Base-by-base conservation (phyloP, 2,329 filamentous ascomycete genomes). In the Emergomyces pasteurianus region DNA sequence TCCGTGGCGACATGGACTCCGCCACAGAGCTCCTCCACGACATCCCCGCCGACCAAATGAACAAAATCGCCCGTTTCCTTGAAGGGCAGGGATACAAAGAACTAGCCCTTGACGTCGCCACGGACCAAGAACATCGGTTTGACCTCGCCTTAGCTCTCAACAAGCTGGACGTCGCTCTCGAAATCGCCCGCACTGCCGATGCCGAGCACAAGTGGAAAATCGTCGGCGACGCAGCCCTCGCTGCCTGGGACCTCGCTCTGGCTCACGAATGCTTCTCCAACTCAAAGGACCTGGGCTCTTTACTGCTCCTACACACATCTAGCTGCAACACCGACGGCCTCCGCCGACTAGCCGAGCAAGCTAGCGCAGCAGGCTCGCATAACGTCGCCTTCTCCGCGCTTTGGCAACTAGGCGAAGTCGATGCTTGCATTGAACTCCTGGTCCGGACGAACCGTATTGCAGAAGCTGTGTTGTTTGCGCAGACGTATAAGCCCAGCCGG, bases 121-220 rank as follows among this genome's bases (percentile, higher is more conserved):
- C 92, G 0, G 94, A 99, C 69, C 82, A 89, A 0, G 94, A 99
- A 76, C 94, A 99, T 78, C 94, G 95, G 72, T 97, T 99, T 69
- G 94, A 99, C 63, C 83, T 99, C 26, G 88, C 94, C 0, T 80
- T 99, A 38, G 83, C 85, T 2, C 81, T 99, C 50, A 90, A 87
- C 68, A 88, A 94, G 65, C 83, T 97, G 16, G 83, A 92, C 47
- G 89, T 92, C 69, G 92, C 92, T 0, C 82, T 96, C 2, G 86
- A 91, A 63, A 85, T 97, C 58, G 92, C 94, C 7, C 83, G 86
- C 47, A 81, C 88, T 72, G 88, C 90, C 12, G 88, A 96, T 65
- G 89, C 86, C 1, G 94, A 97, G 73, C 92, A 97, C 77, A 96
- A 96, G 77, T 99, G 94, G 94, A 97, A 97, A 82, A 92, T 86